Evolutionary conservation across 129 eudicot species (phyloP), one percentile per base, ranked within the genome.

Genomic region (Logfia minima): DNA sequence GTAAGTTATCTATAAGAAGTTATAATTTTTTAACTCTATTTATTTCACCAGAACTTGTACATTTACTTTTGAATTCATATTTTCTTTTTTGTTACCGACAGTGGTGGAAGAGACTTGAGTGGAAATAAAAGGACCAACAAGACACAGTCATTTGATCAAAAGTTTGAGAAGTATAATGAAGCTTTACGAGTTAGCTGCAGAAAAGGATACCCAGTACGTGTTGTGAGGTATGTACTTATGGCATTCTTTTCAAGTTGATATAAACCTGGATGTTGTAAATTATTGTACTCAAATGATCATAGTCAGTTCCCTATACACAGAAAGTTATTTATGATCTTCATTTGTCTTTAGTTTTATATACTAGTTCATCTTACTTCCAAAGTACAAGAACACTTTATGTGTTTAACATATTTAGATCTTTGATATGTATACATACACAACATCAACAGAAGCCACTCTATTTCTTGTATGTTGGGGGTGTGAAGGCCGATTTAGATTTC

Each of bases 131-230:
- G 98, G 71, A 93, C 97, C 3, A 93, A 85, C 93, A 93, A 93
- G 87, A 85, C 77, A 4, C 97, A 93, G 26, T 88, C 98, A 29
- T 90, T 87, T 82, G 92, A 90, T 81, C 98, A 93, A 82, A 85
- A 82, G 77, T 93, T 93, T 82, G 86, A 83, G 35, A 85, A 84
- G 63, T 53, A n/a, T 14, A 93, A 93, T 75, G 91, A 93, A 85
- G 88, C 98, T 71, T 80, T 93, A 71, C 85, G 97, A 14, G 87
- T 88, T 68, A 93, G 98, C 74, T 93, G 98, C 84, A 63, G 73
- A 45, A 90, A 93, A 76, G 98, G 98, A 31, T 90, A 93, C 77
- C 98, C 97, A 32, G 96, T 93, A 56, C 95, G 98, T 24, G 97
- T 93, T 55, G 91, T 93, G 56, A 93, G 98, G 98, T 92, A 78